Conservation (phyloP, 768 basidiomycete species). For the Agaricus blazei region DNA sequence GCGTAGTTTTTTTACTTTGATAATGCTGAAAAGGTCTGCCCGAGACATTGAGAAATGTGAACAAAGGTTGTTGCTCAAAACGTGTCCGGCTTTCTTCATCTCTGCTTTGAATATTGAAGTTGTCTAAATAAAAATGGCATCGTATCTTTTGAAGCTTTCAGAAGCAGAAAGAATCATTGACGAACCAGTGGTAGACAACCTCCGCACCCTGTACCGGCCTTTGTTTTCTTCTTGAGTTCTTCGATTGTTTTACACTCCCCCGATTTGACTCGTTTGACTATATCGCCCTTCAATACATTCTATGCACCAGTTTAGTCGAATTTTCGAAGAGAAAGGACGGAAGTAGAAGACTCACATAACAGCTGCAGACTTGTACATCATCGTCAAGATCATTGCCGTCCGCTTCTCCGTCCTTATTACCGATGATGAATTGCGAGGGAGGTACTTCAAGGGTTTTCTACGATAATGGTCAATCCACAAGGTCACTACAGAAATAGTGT, state of each 20-base stretch:
- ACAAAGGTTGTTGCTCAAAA: constrained; percentile 56
- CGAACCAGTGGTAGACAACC: constrained; percentile 58
- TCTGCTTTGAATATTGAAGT: constrained; percentile 44
- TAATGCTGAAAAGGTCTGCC: constrained; percentile 60
- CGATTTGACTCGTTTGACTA: constrained; percentile 43
- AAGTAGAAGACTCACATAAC: constrained; percentile 37
- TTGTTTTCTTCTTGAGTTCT: constrained; percentile 60
- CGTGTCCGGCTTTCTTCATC: constrained; percentile 63
- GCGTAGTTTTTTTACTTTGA: constrained; percentile 56
- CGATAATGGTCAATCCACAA: background rate
- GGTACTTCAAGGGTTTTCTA: constrained; percentile 63
- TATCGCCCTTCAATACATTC: constrained; percentile 61
- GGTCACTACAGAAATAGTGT: background rate
- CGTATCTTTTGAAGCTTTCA: constrained; percentile 11
- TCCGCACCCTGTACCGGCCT: constrained; percentile 69
- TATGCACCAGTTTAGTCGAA: constrained; percentile 11
- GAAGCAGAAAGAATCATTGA: constrained; percentile 18
- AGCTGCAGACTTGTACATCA: constrained; percentile 68
- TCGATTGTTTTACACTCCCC: constrained; percentile 43
- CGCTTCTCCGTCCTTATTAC: constrained; percentile 42
- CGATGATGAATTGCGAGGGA: constrained; percentile 64
- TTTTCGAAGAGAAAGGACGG: background rate
- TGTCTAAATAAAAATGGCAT: constrained; percentile 8
- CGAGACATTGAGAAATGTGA: constrained; percentile 61
- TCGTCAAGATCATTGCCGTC: constrained; percentile 67